Base-by-base conservation (phyloP, 148 eudicot species). In the Fagopyrum esculentum region DNA sequence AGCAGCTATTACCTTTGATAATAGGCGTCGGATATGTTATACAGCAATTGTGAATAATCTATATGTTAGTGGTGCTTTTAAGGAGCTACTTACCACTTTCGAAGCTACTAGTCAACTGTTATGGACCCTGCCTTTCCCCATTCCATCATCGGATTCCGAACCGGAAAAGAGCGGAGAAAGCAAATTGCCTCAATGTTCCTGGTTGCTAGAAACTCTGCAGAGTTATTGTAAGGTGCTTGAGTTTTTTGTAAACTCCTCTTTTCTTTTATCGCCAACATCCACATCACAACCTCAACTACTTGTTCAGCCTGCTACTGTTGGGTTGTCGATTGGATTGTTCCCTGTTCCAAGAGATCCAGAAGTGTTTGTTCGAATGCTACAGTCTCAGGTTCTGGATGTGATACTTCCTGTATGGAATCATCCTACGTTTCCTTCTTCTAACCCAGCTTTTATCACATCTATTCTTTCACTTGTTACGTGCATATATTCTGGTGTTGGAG, bases 341-440 rank as follows among this genome's bases (percentile, higher is more conserved):
- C 98, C 98, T 78, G 93, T 94, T 80, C 98, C 98, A 9, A 88
- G 89, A 66, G 98, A 94, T 50, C 93, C 96, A 45, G 97, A 94
- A 80, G 93, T 83, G 56, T 94, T 94, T 85, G 90, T 92, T 51
- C 91, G 98, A 11, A 89, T 92, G 93, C 87, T 94, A 68, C 98
- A 94, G 81, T 83, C 91, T 66, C 98, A 94, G 79, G 97, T 92
- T 79, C 85, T 94, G 75, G 98, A 94, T 82, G 97, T 94, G 83
- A 82, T 92, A 81, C 90, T 92, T 87, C 97, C 98, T 44, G 80
- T 92, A 26, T 94, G 98, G 98, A 94, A 92, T 73, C 93, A 94
- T 76, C 87, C 90, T 8, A 87, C 89, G 97, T 94, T 94, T 78
- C 88, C 93, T 74, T 82, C 76, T 26, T 92, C 96, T 77, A 86